phyloP scores from a whole-genome alignment of 352 stramenopile genomes.

The Pythium oligandrum region DNA sequence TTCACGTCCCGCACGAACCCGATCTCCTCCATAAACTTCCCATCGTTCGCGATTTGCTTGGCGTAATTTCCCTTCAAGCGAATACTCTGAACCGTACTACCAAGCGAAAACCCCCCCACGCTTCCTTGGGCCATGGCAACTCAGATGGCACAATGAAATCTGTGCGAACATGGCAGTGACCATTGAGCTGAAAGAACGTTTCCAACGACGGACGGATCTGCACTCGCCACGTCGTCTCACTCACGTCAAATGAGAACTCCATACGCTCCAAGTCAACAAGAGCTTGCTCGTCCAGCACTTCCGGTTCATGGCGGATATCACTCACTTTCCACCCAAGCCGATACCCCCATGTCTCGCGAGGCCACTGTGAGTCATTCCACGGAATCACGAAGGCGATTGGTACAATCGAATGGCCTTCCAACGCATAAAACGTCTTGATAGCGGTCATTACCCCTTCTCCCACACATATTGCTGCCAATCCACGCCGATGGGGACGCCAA shows the following conservation, averaged over 20 bases:
- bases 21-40: slow-evolving; percentile 30
- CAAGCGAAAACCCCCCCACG: slow-evolving; percentile 13
- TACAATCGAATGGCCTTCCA: slow-evolving; percentile 14
- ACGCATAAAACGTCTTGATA: slow-evolving; percentile 4
- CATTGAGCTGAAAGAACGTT: slow-evolving; percentile 5
- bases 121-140: slow-evolving; percentile 9
- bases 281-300: slow-evolving; percentile 4
- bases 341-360: slow-evolving; percentile 7
- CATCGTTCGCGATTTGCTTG: not conserved
- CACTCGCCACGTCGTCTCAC: slow-evolving; percentile 23
- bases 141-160: slow-evolving; percentile 15
- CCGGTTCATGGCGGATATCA: slow-evolving; percentile 3
- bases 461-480: slow-evolving; percentile 16
- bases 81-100: not conserved
- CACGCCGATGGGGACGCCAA: slow-evolving; percentile 7
- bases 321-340: slow-evolving; percentile 10
- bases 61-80: no score
- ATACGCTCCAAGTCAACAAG: slow-evolving; percentile 13
- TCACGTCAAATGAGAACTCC: slow-evolving; percentile 22
- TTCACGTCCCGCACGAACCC: slow-evolving; percentile 42
- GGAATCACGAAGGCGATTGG: slow-evolving; percentile 14
- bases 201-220: slow-evolving; percentile 13
- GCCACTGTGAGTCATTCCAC: not conserved
- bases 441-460: slow-evolving; percentile 14
- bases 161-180: slow-evolving; percentile 4